A percentile compares a stretch with the other conserved stretches of the same genome.
Conservation (phyloP, 305 asterid species). For the Solanum aculeatissimum region DNA sequence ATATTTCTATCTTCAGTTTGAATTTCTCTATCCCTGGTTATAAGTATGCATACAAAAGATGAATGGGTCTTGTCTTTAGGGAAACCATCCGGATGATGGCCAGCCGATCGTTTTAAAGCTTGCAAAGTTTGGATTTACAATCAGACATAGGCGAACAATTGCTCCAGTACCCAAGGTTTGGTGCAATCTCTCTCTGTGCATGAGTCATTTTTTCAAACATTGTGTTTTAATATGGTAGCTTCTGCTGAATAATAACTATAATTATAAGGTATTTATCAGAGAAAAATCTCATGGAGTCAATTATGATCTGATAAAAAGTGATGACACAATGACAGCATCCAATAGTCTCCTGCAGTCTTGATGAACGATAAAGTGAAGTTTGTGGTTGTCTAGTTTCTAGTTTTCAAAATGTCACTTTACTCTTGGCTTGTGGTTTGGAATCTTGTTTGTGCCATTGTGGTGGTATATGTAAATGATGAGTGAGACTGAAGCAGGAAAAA, state of each 20-base stretch:
- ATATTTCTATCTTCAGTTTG: neutral
- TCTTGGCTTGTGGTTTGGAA: neutral
- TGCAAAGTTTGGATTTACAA: constrained; percentile 44
- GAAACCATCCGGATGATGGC: constrained; percentile 71
- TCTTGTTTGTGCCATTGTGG: neutral
- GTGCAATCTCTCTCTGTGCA: neutral
- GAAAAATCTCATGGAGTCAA: neutral
- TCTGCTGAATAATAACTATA: neutral
- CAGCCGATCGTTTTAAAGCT: constrained; percentile 51
- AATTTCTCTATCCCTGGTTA: neutral
- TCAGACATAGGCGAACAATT: constrained; percentile 51
- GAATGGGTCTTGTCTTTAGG: constrained; percentile 31
- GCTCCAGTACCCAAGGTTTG: constrained; percentile 77
- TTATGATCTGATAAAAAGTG: neutral
- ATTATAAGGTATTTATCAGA: neutral
- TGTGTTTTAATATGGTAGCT: neutral
- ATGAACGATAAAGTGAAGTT: neutral
- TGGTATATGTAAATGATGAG: neutral
- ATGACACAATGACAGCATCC: neutral
- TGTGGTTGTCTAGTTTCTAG: neutral
- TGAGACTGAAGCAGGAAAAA: neutral
- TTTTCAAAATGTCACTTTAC: neutral
- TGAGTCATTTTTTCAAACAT: neutral
- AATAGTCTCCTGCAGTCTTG: neutral
- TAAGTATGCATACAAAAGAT: constrained; percentile 7